These are phyloP conservation scores for Kockiozyma suomiensis DNA, from an alignment of 805 yeast species.

Conservation along the genomic window DNA sequence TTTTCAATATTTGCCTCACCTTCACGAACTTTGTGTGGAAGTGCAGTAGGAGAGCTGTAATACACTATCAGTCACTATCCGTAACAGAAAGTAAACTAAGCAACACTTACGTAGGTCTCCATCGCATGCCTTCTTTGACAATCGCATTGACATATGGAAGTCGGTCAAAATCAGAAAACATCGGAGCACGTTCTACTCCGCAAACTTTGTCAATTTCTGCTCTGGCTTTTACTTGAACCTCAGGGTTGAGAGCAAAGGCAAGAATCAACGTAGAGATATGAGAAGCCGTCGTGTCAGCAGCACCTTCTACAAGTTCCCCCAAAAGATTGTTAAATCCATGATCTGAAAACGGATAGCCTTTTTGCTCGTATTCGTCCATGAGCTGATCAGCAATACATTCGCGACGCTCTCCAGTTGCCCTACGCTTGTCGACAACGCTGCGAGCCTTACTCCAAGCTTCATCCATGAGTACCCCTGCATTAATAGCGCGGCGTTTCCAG, in stretches of 20 bases:
- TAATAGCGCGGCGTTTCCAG: background rate
- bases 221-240: background rate
- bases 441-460: background rate
- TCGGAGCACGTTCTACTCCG: background rate
- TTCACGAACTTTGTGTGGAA: slow-evolving; percentile 1
- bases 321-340: background rate
- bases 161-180: background rate
- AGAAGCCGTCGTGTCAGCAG: background rate
- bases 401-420: background rate
- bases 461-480: background rate
- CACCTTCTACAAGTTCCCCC: slow-evolving; percentile 3
- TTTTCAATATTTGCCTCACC: background rate
- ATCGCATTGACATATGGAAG: slow-evolving; percentile 3
- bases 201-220: slow-evolving; percentile 9
- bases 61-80: no score
- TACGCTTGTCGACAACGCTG: background rate
- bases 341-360: background rate
- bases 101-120: background rate
- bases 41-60: background rate
- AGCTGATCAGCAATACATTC: background rate
- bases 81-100: no score
- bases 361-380: background rate
- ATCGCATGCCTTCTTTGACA: slow-evolving; percentile 2
- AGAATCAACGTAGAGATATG: background rate
- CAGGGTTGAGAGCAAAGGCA: background rate